Conservation (phyloP, 768 basidiomycete genomes). For the Cystobasidium onofrii region DNA sequence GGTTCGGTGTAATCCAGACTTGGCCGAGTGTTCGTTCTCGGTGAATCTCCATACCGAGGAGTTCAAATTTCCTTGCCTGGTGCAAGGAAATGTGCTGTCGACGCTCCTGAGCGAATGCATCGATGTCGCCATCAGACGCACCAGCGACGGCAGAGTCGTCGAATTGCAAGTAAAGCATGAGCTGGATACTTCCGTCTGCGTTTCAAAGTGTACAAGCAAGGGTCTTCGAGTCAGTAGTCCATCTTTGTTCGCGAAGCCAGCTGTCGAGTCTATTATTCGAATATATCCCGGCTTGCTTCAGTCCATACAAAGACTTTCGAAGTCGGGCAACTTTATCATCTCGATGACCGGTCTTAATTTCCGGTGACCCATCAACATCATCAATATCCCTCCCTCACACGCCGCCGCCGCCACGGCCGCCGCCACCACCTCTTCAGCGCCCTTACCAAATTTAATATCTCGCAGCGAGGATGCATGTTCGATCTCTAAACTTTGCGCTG, state of each 20-base stretch:
- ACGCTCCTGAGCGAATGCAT: neutral
- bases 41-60: conserved; percentile 9
- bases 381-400: too few species aligned
- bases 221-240: neutral
- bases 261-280: conserved; percentile 23
- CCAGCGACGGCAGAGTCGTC: conserved; percentile 28
- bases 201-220: neutral
- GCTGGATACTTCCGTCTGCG: neutral
- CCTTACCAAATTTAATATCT: too few species aligned
- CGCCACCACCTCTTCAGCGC: too few species aligned
- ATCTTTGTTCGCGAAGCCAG: conserved; percentile 9
- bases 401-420: too few species aligned
- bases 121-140: neutral
- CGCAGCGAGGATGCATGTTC: too few species aligned
- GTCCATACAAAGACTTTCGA: conserved; percentile 1
- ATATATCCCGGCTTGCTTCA: conserved; percentile 23
- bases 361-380: too few species aligned
- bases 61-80: neutral
- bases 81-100: neutral
- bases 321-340: neutral
- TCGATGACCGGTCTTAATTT: neutral
- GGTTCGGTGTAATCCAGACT: conserved; percentile 10
- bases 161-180: conserved; percentile 23
- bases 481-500: too few species aligned
- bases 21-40: too few species aligned